Conservation (phyloP, 495 filamentous ascomycete species). For the Stereocaulon alpinum region DNA sequence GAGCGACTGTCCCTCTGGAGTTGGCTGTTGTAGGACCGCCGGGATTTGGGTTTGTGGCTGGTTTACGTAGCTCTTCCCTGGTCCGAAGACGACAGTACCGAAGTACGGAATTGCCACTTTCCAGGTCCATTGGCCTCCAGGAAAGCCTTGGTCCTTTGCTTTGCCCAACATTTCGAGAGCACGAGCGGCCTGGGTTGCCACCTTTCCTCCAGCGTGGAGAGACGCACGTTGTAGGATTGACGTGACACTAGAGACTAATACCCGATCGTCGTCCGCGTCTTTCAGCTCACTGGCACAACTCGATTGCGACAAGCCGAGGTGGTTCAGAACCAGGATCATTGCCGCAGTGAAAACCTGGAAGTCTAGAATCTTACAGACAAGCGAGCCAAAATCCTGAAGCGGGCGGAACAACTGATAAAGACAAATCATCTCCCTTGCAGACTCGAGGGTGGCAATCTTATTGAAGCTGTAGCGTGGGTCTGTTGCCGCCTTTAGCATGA, state of each 20-base stretch:
- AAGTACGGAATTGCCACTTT: slow-evolving; percentile 39
- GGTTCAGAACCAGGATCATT: slow-evolving; percentile 39
- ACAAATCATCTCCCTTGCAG: slow-evolving; percentile 36
- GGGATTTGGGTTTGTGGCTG: not conserved
- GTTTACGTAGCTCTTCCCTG: slow-evolving; percentile 25
- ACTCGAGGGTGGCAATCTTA: slow-evolving; percentile 35
- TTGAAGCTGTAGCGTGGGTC: slow-evolving; percentile 34
- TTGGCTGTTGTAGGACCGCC: not conserved
- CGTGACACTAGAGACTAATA: slow-evolving; percentile 32
- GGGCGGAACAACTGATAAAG: slow-evolving; percentile 36
- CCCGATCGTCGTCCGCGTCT: slow-evolving; percentile 38
- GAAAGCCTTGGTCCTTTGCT: slow-evolving; percentile 4
- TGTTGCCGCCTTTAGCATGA: slow-evolving; percentile 40
- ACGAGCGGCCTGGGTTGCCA: slow-evolving; percentile 38
- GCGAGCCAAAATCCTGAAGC: slow-evolving; percentile 25
- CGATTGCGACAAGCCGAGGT: slow-evolving; percentile 29
- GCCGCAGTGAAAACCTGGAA: slow-evolving; percentile 45
- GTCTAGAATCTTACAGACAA: slow-evolving; percentile 43
- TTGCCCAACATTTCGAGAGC: slow-evolving; percentile 33
- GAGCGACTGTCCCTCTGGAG: slow-evolving; percentile 1
- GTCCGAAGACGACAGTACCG: slow-evolving; percentile 32
- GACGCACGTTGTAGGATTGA: slow-evolving; percentile 34
- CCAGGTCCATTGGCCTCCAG: slow-evolving; percentile 13
- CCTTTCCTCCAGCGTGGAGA: slow-evolving; percentile 34
- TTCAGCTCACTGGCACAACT: slow-evolving; percentile 16